A percentile compares a stretch with the other conserved stretches of the same genome.
Conservation (phyloP, 1,284 basidiomycete genomes). For the Irpex lacteus region DNA sequence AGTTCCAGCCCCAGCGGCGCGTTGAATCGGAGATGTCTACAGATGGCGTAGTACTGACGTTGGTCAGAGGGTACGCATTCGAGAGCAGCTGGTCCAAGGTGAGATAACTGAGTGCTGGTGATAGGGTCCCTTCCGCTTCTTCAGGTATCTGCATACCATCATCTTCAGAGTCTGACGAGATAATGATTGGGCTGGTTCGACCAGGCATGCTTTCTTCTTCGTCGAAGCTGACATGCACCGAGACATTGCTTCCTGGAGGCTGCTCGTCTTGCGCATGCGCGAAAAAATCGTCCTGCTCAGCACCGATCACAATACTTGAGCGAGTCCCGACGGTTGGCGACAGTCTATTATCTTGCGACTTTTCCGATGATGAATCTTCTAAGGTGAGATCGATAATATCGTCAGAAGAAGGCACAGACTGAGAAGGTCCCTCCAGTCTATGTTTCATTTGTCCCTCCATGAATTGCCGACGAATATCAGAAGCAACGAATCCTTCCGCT, state of each 20-base stretch:
- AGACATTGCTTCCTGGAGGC: background rate
- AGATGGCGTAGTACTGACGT: background rate
- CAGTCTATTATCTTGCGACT: background rate
- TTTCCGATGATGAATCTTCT: background rate
- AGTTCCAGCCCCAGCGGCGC: background rate
- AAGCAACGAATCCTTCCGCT: conserved; percentile 1
- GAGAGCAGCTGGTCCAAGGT: conserved; percentile 3
- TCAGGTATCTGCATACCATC: background rate
- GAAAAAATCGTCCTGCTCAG: no score
- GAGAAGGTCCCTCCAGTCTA: background rate
- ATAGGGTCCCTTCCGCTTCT: background rate
- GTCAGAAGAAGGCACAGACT: background rate
- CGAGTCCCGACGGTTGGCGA: background rate
- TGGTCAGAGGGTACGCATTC: background rate
- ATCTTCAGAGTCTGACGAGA: background rate
- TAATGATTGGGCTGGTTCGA: background rate
- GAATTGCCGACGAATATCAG: background rate
- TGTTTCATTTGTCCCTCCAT: background rate
- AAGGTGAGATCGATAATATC: background rate
- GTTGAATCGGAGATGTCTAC: no score
- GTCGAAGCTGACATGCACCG: background rate
- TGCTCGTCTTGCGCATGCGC: background rate
- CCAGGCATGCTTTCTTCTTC: background rate
- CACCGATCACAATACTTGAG: background rate
- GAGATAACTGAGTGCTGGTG: conserved; percentile 7